These are phyloP conservation scores for Fraxinus dipetala DNA, from an alignment of 305 asterid species.

Conservation along the genomic window DNA sequence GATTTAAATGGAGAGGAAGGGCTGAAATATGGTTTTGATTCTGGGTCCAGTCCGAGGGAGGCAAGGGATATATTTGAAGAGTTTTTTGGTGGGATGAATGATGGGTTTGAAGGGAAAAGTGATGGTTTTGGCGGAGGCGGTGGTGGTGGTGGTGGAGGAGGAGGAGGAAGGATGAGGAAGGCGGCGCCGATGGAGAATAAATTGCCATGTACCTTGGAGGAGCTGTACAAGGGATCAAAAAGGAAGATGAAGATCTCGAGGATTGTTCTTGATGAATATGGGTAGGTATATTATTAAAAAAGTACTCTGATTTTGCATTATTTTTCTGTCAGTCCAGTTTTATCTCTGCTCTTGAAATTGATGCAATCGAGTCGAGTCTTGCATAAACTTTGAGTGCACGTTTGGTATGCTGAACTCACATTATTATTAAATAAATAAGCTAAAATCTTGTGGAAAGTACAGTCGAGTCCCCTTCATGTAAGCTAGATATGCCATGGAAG, in stretches of 20 bases:
- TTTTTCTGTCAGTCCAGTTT: neutral
- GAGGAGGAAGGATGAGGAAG: conserved; percentile 49
- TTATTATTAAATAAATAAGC: neutral
- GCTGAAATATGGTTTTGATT: conserved; percentile 45
- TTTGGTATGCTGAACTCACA: neutral
- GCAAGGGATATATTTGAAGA: conserved; percentile 77
- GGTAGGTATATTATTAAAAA: conserved; percentile 41
- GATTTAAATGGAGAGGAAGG: conserved; percentile 80
- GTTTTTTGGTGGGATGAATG: conserved; percentile 59
- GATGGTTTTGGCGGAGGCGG: conserved; percentile 27
- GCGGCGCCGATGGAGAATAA: conserved; percentile 78
- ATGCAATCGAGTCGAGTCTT: neutral
- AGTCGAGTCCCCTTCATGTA: neutral
- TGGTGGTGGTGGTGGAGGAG: conserved; percentile 33
- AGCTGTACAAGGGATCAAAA: conserved; percentile 73
- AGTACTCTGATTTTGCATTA: neutral
- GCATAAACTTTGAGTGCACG: neutral
- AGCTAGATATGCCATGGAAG: neutral
- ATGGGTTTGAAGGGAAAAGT: conserved; percentile 28
- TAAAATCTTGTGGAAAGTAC: neutral
- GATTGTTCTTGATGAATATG: conserved; percentile 51
- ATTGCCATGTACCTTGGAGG: conserved; percentile 83
- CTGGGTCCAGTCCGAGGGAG: conserved; percentile 55
- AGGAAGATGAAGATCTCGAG: conserved; percentile 90
- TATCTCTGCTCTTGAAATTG: neutral